Evolutionary conservation across 208 protist genomes (phyloP).

Genomic region (Trypanosoma vivax): DNA sequence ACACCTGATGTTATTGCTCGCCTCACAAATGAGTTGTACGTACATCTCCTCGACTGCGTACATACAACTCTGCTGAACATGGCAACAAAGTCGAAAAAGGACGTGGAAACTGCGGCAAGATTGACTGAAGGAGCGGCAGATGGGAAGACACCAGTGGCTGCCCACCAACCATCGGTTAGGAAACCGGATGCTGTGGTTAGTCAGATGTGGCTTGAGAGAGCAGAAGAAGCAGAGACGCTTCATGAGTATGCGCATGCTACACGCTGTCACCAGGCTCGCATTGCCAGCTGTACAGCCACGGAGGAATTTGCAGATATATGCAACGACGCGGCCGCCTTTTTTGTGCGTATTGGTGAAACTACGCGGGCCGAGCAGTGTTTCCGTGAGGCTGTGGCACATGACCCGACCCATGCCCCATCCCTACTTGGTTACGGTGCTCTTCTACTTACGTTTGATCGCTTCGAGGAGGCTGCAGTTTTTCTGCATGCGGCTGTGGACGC

Average conservation of each 20-base stretch:
- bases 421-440: conserved; percentile 79
- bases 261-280: conserved; percentile 71
- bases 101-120: background rate
- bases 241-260: conserved; percentile 52
- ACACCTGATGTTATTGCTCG: conserved; percentile 35
- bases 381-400: conserved; percentile 76
- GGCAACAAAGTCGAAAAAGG: background rate
- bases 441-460: conserved; percentile 66
- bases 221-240: conserved; percentile 72
- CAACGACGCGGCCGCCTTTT: conserved; percentile 75
- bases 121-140: background rate
- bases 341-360: conserved; percentile 63
- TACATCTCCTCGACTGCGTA: conserved; percentile 80
- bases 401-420: conserved; percentile 39
- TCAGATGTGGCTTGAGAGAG: conserved; percentile 50
- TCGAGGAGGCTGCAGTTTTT: conserved; percentile 83
- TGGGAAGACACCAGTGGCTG: too few species aligned
- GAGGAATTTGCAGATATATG: conserved; percentile 32
- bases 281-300: conserved; percentile 27
- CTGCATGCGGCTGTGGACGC: conserved; percentile 73
- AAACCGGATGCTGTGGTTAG: background rate
- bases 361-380: conserved; percentile 85
- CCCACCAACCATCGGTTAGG: too few species aligned
- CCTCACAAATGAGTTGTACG: conserved; percentile 86
- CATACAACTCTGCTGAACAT: conserved; percentile 53